Percentiles rank a stretch among this genome's conserved stretches.
These are phyloP conservation scores for Dipteronia sinensis DNA, from an alignment of 345 rosid species.

Conservation along the genomic window DNA sequence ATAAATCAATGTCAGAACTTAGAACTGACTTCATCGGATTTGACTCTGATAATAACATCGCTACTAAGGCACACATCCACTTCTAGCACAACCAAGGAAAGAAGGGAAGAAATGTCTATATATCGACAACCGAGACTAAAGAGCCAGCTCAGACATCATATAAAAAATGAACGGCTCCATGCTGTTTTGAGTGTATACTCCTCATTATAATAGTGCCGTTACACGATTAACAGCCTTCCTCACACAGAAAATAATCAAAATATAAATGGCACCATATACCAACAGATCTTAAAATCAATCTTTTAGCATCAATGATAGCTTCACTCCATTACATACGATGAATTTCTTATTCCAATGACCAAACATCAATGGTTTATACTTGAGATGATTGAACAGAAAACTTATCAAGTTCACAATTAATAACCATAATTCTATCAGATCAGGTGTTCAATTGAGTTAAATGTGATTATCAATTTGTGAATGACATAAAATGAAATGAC, in stretches of 20 bases:
- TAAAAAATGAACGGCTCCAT: too few relatives aligned
- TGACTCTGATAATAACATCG: too few relatives aligned
- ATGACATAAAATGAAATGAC: not conserved
- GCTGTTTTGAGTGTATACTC: too few relatives aligned
- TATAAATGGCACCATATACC: not conserved
- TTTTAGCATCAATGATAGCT: not conserved
- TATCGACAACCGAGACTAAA: not conserved
- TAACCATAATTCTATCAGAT: not conserved
- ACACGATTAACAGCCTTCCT: slow-evolving; percentile 7
- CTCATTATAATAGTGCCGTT: too few relatives aligned
- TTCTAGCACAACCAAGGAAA: not conserved
- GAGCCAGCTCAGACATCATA: not conserved
- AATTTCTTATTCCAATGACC: not conserved
- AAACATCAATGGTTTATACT: not conserved
- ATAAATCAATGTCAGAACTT: too few relatives aligned
- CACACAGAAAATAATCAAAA: not conserved
- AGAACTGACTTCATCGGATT: too few relatives aligned
- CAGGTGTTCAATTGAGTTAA: not conserved
- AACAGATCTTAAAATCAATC: not conserved
- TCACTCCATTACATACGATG: not conserved
- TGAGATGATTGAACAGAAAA: not conserved
- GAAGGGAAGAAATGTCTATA: not conserved
- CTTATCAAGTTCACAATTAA: not conserved
- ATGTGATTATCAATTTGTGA: not conserved
- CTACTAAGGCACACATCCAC: too few relatives aligned